Base-by-base conservation (phyloP, 192 early-diverging fungal genomes). In the Coemansia reversa region DNA sequence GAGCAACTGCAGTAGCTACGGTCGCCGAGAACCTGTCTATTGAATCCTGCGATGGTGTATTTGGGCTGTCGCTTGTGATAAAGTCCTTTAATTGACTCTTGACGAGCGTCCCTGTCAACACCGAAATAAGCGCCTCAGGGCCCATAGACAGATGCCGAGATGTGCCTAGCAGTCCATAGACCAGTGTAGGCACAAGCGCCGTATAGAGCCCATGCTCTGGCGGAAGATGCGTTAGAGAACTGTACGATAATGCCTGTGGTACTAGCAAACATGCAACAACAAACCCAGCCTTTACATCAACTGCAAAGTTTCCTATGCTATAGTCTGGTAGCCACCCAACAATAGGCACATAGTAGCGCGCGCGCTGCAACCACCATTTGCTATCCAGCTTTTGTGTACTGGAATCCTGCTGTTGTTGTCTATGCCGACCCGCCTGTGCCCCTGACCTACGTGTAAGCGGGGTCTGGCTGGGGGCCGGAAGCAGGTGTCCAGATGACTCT, bases 91-190 rank as follows among this genome's bases (percentile, higher is more conserved):
- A 83, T 67, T 89, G 85, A 45, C 90, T 84, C n/a, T 66, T 60
- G 35, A 91, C 81, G 9, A 85, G 76, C 19, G 88, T 68, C 70
- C 93, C 91, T 0, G 85, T 83, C 19, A 99, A 81, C 59, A 97
- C 93, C 3, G 96, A 92, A 2, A 97, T 85, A 0, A 95, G 82
- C 3, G 96, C 94, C 72, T 97, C 95, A 9, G 97, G 96, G 2
- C 96, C 97, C 70, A 98, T 88, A 5, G 93, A 92, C 60, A 99
- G 80, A 78, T 98, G 94, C 25, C 93, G 79, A 20, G 94, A 97
- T 20, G 93, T 99, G 14, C 97, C 97, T 58, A 99, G 86, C 61
- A 97, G 75, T 9, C 89, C 83, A 69, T 99, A 99, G 22, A 92
- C 81, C 27, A 96, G 75, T 28, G 88, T 85, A 8, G 96, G 92